Conservation (phyloP, 148 eudicot genomes). For the Camellia granthamiana region DNA sequence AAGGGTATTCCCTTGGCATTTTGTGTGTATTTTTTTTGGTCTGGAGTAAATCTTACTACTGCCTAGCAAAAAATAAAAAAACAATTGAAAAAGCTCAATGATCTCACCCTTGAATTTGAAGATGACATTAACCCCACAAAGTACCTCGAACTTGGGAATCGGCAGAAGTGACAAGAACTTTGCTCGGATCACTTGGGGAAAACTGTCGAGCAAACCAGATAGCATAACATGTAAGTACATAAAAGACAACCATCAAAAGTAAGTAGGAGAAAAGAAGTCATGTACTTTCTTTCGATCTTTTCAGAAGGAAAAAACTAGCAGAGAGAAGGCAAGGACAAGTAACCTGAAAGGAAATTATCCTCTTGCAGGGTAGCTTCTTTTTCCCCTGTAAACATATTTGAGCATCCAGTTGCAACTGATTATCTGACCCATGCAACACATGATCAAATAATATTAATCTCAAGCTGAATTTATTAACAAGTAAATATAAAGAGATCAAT, state of each 20-base stretch:
- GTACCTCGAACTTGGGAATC: constrained; percentile 68
- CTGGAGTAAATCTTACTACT: neutral
- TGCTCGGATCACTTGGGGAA: constrained; percentile 56
- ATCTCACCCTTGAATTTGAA: constrained; percentile 60
- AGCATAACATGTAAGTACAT: neutral
- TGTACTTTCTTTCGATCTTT: neutral
- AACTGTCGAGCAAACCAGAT: constrained; percentile 37
- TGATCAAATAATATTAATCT: constrained; percentile 1
- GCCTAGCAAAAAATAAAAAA: neutral
- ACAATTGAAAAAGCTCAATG: neutral
- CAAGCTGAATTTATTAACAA: neutral
- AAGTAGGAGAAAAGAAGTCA: neutral
- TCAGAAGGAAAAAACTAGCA: neutral
- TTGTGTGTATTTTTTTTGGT: neutral
- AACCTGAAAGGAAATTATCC: constrained; percentile 83
- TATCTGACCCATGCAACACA: constrained; percentile 32
- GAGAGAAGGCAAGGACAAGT: neutral
- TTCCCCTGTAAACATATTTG: constrained; percentile 43
- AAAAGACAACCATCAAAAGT: neutral
- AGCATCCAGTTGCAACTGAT: constrained; percentile 31
- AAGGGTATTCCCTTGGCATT: neutral
- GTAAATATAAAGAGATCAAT: neutral
- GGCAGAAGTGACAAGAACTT: constrained; percentile 72
- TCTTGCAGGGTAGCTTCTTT: constrained; percentile 52
- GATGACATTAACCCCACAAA: constrained; percentile 46